These are phyloP conservation scores for Leccinum uliginosum DNA, from an alignment of 768 basidiomycete genomes.

Conservation along the genomic window DNA sequence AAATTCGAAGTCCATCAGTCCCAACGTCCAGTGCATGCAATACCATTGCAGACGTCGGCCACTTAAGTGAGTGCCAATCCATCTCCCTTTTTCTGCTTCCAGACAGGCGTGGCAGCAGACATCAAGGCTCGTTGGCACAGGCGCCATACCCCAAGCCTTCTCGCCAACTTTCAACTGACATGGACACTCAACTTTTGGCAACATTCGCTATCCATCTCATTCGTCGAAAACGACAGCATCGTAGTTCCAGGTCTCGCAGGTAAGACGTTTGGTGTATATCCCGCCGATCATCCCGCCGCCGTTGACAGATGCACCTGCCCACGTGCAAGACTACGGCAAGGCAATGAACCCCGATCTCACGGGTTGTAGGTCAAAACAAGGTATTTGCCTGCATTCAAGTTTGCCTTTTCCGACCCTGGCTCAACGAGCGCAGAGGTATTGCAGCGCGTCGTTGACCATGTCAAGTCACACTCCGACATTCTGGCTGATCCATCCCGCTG, in stretches of 20 bases:
- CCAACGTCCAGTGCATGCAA: conserved; percentile 58
- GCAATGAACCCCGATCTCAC: conserved; percentile 64
- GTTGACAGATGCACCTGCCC: conserved; percentile 70
- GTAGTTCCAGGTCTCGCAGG: conserved; percentile 75
- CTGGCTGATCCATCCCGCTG: conserved; percentile 51
- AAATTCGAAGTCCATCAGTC: conserved; percentile 17
- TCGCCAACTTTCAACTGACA: conserved; percentile 16
- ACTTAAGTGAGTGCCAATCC: conserved; percentile 37
- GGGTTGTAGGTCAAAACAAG: conserved; percentile 52
- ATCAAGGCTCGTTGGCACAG: conserved; percentile 23
- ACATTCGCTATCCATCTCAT: conserved; percentile 16
- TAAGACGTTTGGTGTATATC: conserved; percentile 21
- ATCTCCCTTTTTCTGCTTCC: not conserved
- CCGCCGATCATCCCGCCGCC: not conserved
- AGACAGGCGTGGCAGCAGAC: conserved; percentile 14
- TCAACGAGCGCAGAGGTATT: conserved; percentile 50
- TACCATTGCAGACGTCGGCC: conserved; percentile 45
- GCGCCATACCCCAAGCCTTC: not conserved
- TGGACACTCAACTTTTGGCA: conserved; percentile 23
- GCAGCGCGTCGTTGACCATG: conserved; percentile 53
- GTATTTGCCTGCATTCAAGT: conserved; percentile 32
- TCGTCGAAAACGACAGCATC: conserved; percentile 37
- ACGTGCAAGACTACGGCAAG: conserved; percentile 65
- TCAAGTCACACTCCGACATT: conserved; percentile 54
- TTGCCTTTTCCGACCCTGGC: not conserved